Base-by-base conservation (phyloP, 371 early-diverging fungal genomes). In the Mucor racemosus region DNA sequence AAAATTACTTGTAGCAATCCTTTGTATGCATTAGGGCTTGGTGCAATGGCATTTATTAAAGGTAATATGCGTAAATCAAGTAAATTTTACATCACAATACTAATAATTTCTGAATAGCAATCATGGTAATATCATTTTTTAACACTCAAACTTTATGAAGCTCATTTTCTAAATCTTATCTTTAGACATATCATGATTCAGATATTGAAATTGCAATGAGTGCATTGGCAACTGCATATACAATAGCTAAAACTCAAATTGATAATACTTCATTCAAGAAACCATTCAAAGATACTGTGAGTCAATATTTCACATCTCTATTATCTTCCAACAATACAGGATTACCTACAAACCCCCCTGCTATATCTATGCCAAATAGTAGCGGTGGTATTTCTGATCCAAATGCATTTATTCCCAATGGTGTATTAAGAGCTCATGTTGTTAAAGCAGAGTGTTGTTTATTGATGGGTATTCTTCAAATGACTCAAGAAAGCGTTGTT, bases 381-480 rank as follows among this genome's bases (percentile, higher is more conserved):
- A 54, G 55, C 19, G 69, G 69, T 11, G 63, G 64, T 10, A 31
- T 72, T 21, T 39, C 69, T 4, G 65, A 65, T 44, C 68, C 71
- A 4, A 71, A 58, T 36, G 62, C 63, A 5, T 82, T 78, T 50
- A 50, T 83, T 62, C 81, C 84, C 13, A 88, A 87, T 60, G 84
- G 86, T 33, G 82, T 84, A 17, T 67, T 89, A 11, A 72, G 90
- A 55, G 87, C 86, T 7, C 82, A 83, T 66, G 88, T 86, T 9
- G 70, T 88, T 19, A 78, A 84, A 54, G 88, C 88, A 4, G 90
- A 89, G 64, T 69, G 84, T 38, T 75, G 86, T 63, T 61, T 89
- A 7, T 44, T 86, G 59, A 88, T 84, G 33, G 80, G 84, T 2
- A 74, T 87, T 38, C 74, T 88, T 58, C 77, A 87, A 56, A 73